These are phyloP conservation scores for Krasilnikovozyma curviuscula DNA, from an alignment of 768 basidiomycete species.

Conservation along the genomic window DNA sequence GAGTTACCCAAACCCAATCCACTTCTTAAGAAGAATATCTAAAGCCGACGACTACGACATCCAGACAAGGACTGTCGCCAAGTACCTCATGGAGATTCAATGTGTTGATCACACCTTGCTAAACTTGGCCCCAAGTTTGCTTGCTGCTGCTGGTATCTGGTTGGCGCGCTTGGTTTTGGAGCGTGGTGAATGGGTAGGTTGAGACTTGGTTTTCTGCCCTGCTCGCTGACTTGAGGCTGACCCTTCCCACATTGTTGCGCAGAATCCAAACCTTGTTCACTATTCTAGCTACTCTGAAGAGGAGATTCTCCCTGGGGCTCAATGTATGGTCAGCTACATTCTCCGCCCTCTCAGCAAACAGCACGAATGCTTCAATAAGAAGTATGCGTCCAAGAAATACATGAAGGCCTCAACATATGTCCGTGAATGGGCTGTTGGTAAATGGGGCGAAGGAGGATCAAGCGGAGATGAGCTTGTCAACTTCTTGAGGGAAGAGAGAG, in stretches of 20 bases:
- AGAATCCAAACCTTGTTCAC: conserved; percentile 71
- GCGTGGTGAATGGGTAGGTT: conserved; percentile 67
- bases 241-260: conserved; percentile 5
- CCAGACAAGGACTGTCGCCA: conserved; percentile 65
- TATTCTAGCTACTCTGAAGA: conserved; percentile 71
- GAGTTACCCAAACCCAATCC: conserved; percentile 69
- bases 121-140: conserved; percentile 48
- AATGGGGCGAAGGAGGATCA: conserved; percentile 52
- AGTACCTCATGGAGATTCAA: conserved; percentile 75
- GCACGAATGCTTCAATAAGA: conserved; percentile 65
- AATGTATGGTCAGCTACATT: conserved; percentile 72
- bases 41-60: conserved; percentile 86
- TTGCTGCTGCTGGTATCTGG: conserved; percentile 75
- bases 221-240: not conserved
- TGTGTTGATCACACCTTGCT: conserved; percentile 65
- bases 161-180: conserved; percentile 59
- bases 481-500: too few species aligned
- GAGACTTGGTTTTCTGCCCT: not conserved
- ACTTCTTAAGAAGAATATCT: conserved; percentile 69
- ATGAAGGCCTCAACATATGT: conserved; percentile 74
- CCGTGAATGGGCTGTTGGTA: conserved; percentile 61
- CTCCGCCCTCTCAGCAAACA: conserved; percentile 32
- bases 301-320: conserved; percentile 58
- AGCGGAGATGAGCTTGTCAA: too few species aligned
- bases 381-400: conserved; percentile 59